Evolutionary conservation across 2,329 filamentous ascomycete genomes (phyloP).

Genomic region (Cordyceps militaris): DNA sequence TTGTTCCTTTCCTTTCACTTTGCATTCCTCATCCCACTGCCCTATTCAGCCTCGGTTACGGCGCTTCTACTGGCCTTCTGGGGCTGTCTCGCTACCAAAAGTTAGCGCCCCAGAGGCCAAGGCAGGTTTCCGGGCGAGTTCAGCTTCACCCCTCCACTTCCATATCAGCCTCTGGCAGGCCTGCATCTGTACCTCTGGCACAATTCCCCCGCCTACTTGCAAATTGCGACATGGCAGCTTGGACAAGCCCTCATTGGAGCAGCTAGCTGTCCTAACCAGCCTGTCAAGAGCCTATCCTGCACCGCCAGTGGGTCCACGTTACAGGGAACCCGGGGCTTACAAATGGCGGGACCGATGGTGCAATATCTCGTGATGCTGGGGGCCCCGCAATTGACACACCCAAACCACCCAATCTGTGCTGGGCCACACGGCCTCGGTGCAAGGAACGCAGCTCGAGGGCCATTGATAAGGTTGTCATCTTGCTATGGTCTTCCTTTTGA

Average conservation of each 20-base stretch:
- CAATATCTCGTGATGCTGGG: slow-evolving; percentile 54
- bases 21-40: neutral
- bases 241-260: neutral
- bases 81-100: neutral
- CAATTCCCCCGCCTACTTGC: slow-evolving; percentile 12
- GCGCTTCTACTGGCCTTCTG: neutral
- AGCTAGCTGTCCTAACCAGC: neutral
- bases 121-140: neutral
- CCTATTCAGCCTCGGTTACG: neutral
- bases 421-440: slow-evolving; percentile 4
- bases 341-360: slow-evolving; percentile 46
- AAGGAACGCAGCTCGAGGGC: neutral
- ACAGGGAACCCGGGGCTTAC: slow-evolving; percentile 27
- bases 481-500: neutral
- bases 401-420: neutral
- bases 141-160: neutral
- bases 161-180: slow-evolving; percentile 3
- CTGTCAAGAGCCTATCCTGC: slow-evolving; percentile 1
- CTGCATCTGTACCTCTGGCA: slow-evolving; percentile 12
- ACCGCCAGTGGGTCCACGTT: slow-evolving; percentile 12
- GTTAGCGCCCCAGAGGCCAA: neutral
- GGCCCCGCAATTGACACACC: slow-evolving; percentile 3
- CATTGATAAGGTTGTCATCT: slow-evolving; percentile 9
- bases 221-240: slow-evolving; percentile 8
- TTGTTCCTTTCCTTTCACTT: neutral